A percentile compares a stretch with the other conserved stretches of the same genome.
These are phyloP conservation scores for Sarocladiaceae sp. DNA, from an alignment of 2,329 filamentous ascomycete species.

Conservation along the genomic window DNA sequence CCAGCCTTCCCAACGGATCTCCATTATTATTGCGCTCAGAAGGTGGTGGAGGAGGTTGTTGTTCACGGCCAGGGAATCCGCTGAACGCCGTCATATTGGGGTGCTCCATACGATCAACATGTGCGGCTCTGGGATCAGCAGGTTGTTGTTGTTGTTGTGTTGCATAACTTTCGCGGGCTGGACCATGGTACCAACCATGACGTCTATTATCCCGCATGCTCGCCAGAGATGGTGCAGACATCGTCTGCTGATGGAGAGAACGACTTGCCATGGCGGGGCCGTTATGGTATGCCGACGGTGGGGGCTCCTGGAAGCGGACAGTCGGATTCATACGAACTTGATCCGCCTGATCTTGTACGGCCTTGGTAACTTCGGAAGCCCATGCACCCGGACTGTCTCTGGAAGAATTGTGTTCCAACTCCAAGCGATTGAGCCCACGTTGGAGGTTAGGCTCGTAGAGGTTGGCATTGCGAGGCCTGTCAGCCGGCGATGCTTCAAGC, in stretches of 20 bases:
- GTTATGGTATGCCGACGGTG: constrained; percentile 25
- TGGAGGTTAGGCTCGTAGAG: constrained; percentile 65
- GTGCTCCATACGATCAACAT: constrained; percentile 54
- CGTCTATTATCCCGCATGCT: constrained; percentile 60
- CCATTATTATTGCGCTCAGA: constrained; percentile 16
- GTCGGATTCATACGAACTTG: constrained; percentile 41
- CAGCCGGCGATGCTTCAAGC: constrained; percentile 22
- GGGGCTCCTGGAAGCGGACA: constrained; percentile 51
- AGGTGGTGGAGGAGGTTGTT: constrained; percentile 20
- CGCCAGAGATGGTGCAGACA: constrained; percentile 53
- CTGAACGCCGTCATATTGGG: constrained; percentile 50
- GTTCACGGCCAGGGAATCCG: constrained; percentile 41
- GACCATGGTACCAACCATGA: constrained; percentile 68
- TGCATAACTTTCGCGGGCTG: constrained; percentile 34
- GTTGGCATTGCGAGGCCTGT: constrained; percentile 36
- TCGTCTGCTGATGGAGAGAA: constrained; percentile 50
- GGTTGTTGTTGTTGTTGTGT: constrained; percentile 21
- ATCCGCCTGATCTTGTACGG: constrained; percentile 51
- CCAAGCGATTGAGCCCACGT: constrained; percentile 61
- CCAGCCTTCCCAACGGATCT: constrained; percentile 33
- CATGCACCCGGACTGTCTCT: constrained; percentile 49
- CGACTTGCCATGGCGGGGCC: constrained; percentile 24
- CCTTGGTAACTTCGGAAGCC: constrained; percentile 53
- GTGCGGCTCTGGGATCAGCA: constrained; percentile 32
- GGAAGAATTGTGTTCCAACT: constrained; percentile 52